Conservation (phyloP, 441 rosid genomes). For the Adansonia gregorii region DNA sequence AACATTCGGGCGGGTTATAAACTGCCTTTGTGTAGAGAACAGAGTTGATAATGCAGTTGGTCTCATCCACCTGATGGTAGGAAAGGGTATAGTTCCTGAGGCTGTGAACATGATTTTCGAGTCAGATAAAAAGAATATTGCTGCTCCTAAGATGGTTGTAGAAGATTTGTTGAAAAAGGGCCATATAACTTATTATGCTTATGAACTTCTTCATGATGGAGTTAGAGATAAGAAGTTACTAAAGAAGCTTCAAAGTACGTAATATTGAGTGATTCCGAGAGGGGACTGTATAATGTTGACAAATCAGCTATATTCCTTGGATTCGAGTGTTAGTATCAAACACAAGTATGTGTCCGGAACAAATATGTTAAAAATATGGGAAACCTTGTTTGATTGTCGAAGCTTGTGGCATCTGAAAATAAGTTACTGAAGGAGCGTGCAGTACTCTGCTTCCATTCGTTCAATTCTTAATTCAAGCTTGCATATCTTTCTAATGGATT, state of each 20-base stretch:
- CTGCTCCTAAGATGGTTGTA: conserved; percentile 89
- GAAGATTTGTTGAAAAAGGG: conserved; percentile 88
- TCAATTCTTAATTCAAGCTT: not conserved
- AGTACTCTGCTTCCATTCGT: not conserved
- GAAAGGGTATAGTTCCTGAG: conserved; percentile 74
- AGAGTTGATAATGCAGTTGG: conserved; percentile 75
- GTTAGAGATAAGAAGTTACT: conserved; percentile 72
- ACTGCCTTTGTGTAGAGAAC: conserved; percentile 77
- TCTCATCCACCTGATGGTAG: conserved; percentile 73
- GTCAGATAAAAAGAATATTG: conserved; percentile 75
- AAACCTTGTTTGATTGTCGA: not conserved
- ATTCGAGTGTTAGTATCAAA: too few relatives aligned
- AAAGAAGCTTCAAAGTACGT: conserved; percentile 50
- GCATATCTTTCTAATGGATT: not conserved
- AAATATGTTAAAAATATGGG: too few relatives aligned
- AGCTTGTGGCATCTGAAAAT: not conserved
- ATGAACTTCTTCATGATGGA: conserved; percentile 87
- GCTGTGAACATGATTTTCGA: conserved; percentile 73
- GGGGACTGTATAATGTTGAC: conserved; percentile 16
- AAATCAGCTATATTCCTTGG: not conserved
- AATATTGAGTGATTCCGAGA: conserved; percentile 27
- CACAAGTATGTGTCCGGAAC: too few relatives aligned
- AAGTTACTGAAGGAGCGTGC: not conserved
- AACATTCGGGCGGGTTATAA: conserved; percentile 79
- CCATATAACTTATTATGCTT: conserved; percentile 78